phyloP scores from a whole-genome alignment of 768 basidiomycete genomes.

The Lentinula sp. region DNA sequence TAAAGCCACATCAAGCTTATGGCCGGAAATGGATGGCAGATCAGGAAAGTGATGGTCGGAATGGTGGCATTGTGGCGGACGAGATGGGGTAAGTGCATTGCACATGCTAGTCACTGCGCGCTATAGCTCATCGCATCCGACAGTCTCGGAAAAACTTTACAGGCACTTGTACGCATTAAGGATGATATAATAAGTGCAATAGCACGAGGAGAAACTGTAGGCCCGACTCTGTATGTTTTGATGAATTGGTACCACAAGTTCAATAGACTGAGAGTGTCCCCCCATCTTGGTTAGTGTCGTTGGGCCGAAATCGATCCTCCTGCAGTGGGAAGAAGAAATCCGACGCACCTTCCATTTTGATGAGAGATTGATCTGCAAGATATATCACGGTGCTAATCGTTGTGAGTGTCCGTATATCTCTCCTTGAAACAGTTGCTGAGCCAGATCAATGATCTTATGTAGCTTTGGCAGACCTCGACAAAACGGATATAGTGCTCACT shows the following conservation, averaged over 20 bases:
- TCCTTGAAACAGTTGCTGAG: not conserved
- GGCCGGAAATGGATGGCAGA: conserved; percentile 85
- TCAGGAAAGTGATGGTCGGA: conserved; percentile 71
- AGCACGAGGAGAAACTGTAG: conserved; percentile 46
- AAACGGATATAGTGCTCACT: conserved; percentile 73
- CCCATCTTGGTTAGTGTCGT: conserved; percentile 53
- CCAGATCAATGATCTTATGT: not conserved
- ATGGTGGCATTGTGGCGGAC: conserved; percentile 88
- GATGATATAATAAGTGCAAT: conserved; percentile 67
- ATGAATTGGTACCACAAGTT: not conserved
- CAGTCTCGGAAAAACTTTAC: conserved; percentile 87
- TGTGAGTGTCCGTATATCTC: not conserved
- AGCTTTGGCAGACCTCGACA: conserved; percentile 52
- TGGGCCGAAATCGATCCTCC: conserved; percentile 80
- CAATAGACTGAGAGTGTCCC: not conserved
- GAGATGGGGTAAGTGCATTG: conserved; percentile 65
- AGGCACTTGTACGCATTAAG: conserved; percentile 80
- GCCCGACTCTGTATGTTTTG: not conserved
- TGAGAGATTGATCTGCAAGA: conserved; percentile 56
- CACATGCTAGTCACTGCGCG: not conserved
- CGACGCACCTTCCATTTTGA: conserved; percentile 45
- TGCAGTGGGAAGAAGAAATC: conserved; percentile 89
- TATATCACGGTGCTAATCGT: conserved; percentile 55
- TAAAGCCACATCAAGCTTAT: conserved; percentile 85
- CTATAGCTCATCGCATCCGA: not conserved